Conservation (phyloP, 192 early-diverging fungal species). For the Fimicolochytrium jonesii region DNA sequence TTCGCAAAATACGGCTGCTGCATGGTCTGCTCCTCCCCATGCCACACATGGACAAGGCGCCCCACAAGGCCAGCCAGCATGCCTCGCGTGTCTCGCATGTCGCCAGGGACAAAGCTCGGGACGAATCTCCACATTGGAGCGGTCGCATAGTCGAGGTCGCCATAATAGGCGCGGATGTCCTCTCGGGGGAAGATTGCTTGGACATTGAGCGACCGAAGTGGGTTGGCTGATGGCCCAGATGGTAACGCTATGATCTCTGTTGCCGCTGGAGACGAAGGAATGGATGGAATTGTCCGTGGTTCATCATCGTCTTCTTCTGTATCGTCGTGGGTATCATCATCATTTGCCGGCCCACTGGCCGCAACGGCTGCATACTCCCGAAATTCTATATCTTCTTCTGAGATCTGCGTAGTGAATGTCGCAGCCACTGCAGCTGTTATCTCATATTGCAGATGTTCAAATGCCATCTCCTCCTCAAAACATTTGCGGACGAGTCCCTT, state of each 20-base stretch:
- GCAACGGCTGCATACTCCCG: slow-evolving; percentile 15
- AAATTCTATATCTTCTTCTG: slow-evolving; percentile 23
- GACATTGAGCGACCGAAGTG: slow-evolving; percentile 16
- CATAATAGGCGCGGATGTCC: not conserved
- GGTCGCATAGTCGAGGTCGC: not conserved
- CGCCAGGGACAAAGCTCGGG: too few species aligned
- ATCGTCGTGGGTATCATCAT: not conserved
- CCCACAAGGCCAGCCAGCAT: slow-evolving; percentile 1
- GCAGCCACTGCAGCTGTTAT: too few species aligned
- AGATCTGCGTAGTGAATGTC: too few species aligned
- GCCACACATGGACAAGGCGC: slow-evolving; percentile 6
- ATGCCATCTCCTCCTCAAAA: too few species aligned
- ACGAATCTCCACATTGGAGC: slow-evolving; percentile 5
- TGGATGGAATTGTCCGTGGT: too few species aligned
- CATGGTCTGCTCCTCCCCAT: not conserved
- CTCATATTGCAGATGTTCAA: too few species aligned
- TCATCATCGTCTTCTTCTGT: not conserved
- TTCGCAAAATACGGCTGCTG: too few species aligned
- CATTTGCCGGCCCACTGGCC: not conserved
- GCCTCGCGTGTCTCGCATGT: too few species aligned
- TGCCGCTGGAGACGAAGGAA: too few species aligned
- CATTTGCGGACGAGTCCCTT: slow-evolving; percentile 9
- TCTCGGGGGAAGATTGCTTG: slow-evolving; percentile 15
- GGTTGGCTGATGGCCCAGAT: slow-evolving; percentile 28
- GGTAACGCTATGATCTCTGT: slow-evolving; percentile 13